A percentile compares a stretch with the other conserved stretches of the same genome.
These are phyloP conservation scores for Ceriops tagal DNA, from an alignment of 345 rosid species.

Conservation along the genomic window DNA sequence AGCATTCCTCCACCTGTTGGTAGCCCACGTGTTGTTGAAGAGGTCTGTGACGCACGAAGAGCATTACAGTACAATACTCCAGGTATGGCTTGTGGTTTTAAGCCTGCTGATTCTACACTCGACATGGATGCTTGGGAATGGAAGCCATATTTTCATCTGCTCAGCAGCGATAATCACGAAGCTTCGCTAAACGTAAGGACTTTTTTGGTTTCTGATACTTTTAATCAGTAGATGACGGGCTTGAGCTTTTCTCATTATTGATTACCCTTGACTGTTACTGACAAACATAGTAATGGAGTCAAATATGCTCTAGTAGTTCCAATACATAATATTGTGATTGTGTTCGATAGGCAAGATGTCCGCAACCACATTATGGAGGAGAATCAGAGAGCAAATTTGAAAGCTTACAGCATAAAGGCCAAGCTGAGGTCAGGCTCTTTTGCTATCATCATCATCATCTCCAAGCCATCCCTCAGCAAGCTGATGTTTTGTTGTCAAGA, in stretches of 20 bases:
- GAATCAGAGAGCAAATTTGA: slow-evolving; percentile 3
- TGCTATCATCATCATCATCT: neutral
- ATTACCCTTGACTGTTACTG: neutral
- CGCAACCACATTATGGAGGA: slow-evolving; percentile 19
- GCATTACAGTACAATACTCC: slow-evolving; percentile 16
- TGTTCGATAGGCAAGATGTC: slow-evolving; percentile 24
- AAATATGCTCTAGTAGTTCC: neutral
- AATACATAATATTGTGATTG: neutral
- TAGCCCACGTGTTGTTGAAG: slow-evolving; percentile 9
- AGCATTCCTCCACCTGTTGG: slow-evolving; percentile 24
- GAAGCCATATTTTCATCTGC: slow-evolving; percentile 14
- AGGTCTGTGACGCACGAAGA: slow-evolving; percentile 14
- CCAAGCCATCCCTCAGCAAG: neutral
- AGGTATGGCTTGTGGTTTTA: slow-evolving; percentile 14
- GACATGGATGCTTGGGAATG: slow-evolving; percentile 23
- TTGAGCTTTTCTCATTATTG: neutral
- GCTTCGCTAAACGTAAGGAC: slow-evolving; percentile 20
- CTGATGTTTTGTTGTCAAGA: neutral
- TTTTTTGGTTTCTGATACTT: neutral
- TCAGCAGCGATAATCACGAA: slow-evolving; percentile 11
- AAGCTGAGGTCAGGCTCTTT: slow-evolving; percentile 28
- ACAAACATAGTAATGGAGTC: neutral
- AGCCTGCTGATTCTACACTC: slow-evolving; percentile 16
- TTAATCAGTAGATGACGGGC: neutral
- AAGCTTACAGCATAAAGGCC: slow-evolving; percentile 18